phyloP scores from a whole-genome alignment of 495 filamentous ascomycete species.

The Rostrohypoxylon terebratum region DNA sequence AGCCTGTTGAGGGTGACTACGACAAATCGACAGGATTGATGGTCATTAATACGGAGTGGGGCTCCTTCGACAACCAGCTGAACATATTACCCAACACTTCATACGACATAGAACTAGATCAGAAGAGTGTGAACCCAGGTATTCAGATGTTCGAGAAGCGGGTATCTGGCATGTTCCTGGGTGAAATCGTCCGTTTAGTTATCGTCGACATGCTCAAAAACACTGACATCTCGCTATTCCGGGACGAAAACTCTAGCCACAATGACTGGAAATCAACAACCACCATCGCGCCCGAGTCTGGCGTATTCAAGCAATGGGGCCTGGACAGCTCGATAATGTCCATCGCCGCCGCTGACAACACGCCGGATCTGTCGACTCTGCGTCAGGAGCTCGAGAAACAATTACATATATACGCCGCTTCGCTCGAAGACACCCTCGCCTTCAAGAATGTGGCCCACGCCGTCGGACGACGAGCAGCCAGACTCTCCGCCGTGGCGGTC shows the following conservation, averaged over 20 bases:
- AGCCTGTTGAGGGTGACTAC: slow-evolving; percentile 72
- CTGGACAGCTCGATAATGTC: slow-evolving; percentile 90
- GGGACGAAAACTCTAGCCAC: slow-evolving; percentile 69
- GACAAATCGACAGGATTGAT: slow-evolving; percentile 89
- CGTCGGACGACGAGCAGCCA: slow-evolving; percentile 86
- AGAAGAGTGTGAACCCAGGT: slow-evolving; percentile 87
- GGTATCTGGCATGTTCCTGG: slow-evolving; percentile 97
- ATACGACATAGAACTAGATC: slow-evolving; percentile 84
- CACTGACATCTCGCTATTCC: slow-evolving; percentile 72
- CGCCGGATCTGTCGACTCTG: slow-evolving; percentile 69
- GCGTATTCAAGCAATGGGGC: slow-evolving; percentile 84
- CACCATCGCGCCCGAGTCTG: slow-evolving; percentile 69
- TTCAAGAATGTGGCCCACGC: slow-evolving; percentile 84
- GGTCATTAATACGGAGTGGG: slow-evolving; percentile 99
- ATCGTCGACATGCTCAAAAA: slow-evolving; percentile 75
- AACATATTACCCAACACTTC: slow-evolving; percentile 85
- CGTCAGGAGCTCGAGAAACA: slow-evolving; percentile 80
- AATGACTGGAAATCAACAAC: slow-evolving; percentile 77
- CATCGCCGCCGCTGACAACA: slow-evolving; percentile 79
- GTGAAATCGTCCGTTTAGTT: slow-evolving; percentile 87
- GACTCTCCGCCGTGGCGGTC: slow-evolving; percentile 88
- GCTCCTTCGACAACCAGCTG: slow-evolving; percentile 94
- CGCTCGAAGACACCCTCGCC: slow-evolving; percentile 80
- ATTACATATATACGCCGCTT: slow-evolving; percentile 76
- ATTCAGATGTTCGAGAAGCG: slow-evolving; percentile 99